A percentile compares a stretch with the other conserved stretches of the same genome.
Conservation (phyloP, 192 early-diverging fungal species). For the Coemansia sp. region DNA sequence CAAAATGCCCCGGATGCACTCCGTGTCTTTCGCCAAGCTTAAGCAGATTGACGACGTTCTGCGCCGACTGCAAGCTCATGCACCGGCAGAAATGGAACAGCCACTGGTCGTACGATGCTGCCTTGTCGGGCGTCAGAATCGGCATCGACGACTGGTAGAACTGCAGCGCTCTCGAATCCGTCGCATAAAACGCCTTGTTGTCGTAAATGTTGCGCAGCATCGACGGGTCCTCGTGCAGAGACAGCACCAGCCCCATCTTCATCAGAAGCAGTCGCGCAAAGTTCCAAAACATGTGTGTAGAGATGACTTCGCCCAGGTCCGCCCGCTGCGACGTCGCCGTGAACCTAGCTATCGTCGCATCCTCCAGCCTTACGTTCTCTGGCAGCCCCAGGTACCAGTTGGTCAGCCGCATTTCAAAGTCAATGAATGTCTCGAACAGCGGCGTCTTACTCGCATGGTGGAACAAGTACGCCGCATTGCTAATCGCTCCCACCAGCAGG, state of each 20-base stretch:
- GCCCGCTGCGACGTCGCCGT: constrained; percentile 44
- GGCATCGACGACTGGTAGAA: constrained; percentile 54
- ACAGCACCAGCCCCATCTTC: constrained; percentile 56
- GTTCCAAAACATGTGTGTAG: constrained; percentile 54
- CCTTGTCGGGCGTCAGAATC: constrained; percentile 53
- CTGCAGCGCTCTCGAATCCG: constrained; percentile 42
- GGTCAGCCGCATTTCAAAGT: constrained; percentile 54
- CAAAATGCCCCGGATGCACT: constrained; percentile 53
- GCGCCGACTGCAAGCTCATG: constrained; percentile 55
- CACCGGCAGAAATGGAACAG: constrained; percentile 58
- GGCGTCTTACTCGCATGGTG: constrained; percentile 40
- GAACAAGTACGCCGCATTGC: constrained; percentile 47
- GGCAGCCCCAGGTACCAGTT: constrained; percentile 50
- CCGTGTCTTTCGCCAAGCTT: constrained; percentile 45
- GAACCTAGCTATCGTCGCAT: constrained; percentile 38
- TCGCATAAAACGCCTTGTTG: constrained; percentile 52
- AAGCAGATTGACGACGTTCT: constrained; percentile 52
- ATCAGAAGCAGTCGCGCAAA: constrained; percentile 55
- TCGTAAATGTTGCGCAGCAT: constrained; percentile 53
- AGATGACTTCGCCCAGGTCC: constrained; percentile 53
- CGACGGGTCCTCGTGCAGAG: constrained; percentile 45
- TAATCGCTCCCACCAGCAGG: constrained; percentile 48
- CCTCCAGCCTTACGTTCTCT: constrained; percentile 46
- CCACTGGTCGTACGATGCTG: constrained; percentile 53
- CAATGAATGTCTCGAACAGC: constrained; percentile 44